Base-by-base conservation (phyloP, 2,329 filamentous ascomycete genomes). In the Penicillium oxalicum region DNA sequence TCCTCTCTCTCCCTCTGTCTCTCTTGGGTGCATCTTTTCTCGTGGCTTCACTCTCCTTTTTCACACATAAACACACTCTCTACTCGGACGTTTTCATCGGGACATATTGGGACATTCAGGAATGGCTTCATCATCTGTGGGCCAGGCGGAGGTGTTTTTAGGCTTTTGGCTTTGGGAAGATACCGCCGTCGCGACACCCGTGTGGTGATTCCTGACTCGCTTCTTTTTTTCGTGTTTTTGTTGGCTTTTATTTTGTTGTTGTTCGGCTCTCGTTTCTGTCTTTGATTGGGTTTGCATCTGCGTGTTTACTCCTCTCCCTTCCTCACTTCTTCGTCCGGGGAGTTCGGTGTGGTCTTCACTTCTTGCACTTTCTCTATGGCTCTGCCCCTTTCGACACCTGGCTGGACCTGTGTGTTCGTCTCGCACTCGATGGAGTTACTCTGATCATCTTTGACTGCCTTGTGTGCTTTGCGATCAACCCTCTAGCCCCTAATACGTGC, bases 371-470 rank as follows among this genome's bases (percentile, higher is more conserved):
- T 62, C 18, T 18, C 18, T 18, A 18, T 43, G 47, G 35, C 32
- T 57, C 64, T 64, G 50, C 61, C 56, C 57, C 47, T 52, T 32
- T 68, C 65, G 62, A 70, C 70, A 72, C 70, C 65, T 62, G 69
- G 70, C 70, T 72, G 70, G 70, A 70, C 69, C 70, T 72, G 70
- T 66, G 69, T 72, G 70, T 70, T 70, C 60, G 55, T 65, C 58
- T 67, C 60, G 66, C 65, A 67, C 64, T 66, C 60, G 59, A 62
- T 64, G 64, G 65, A 67, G 64, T 69, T 70, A 32, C 50, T 56
- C 69, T 56, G 53, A 27, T 57, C 41, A 50, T 64, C 60, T 65
- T 44, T 44, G 41, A 44, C 41, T 60, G 50, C 51, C 43, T 45
- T 45, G 43, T 39, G 43, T 39, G 43, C 35, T 45, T 45, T 38